phyloP scores from a whole-genome alignment of 306 rosid genomes.

The Vicia faba region DNA sequence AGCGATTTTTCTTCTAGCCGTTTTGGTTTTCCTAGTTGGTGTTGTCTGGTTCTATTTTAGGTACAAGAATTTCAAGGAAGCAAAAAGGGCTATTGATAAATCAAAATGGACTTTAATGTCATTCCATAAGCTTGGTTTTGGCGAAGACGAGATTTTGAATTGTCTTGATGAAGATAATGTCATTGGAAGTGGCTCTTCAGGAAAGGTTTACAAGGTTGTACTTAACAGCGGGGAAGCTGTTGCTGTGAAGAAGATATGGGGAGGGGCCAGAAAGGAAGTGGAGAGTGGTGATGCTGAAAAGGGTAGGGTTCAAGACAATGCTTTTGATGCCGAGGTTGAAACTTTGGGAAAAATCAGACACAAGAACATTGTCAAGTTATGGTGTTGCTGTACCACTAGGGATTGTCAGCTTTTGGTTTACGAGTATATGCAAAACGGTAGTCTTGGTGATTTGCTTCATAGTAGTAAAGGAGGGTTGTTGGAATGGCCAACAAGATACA shows the following conservation, averaged over 20 bases:
- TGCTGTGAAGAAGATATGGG: slow-evolving; percentile 93
- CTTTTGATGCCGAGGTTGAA: slow-evolving; percentile 88
- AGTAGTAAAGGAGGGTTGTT: slow-evolving; percentile 75
- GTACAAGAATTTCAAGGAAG: slow-evolving; percentile 65
- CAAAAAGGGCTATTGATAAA: slow-evolving; percentile 55
- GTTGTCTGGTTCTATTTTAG: slow-evolving; percentile 73
- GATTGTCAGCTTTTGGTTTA: slow-evolving; percentile 90
- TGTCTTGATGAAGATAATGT: slow-evolving; percentile 88
- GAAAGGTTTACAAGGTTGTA: slow-evolving; percentile 90
- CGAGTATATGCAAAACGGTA: slow-evolving; percentile 94
- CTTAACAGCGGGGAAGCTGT: slow-evolving; percentile 70
- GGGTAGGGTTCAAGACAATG: slow-evolving; percentile 58
- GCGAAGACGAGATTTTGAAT: slow-evolving; percentile 79
- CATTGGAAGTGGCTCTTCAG: slow-evolving; percentile 84
- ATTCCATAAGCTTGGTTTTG: slow-evolving; percentile 84
- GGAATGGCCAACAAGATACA: slow-evolving; percentile 90
- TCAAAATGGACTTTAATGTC: slow-evolving; percentile 90
- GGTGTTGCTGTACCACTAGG: slow-evolving; percentile 88
- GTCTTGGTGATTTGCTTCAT: slow-evolving; percentile 90
- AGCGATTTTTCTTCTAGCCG: slow-evolving; percentile 56
- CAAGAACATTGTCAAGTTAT: slow-evolving; percentile 88
- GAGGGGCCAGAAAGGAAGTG: slow-evolving; percentile 49
- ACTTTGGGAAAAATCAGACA: slow-evolving; percentile 90
- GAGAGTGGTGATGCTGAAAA: slow-evolving; percentile 66
- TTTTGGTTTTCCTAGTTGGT: slow-evolving; percentile 62